A percentile compares a stretch with the other conserved stretches of the same genome.
Conservation (phyloP, 192 early-diverging fungal genomes). For the Podila horticola region DNA sequence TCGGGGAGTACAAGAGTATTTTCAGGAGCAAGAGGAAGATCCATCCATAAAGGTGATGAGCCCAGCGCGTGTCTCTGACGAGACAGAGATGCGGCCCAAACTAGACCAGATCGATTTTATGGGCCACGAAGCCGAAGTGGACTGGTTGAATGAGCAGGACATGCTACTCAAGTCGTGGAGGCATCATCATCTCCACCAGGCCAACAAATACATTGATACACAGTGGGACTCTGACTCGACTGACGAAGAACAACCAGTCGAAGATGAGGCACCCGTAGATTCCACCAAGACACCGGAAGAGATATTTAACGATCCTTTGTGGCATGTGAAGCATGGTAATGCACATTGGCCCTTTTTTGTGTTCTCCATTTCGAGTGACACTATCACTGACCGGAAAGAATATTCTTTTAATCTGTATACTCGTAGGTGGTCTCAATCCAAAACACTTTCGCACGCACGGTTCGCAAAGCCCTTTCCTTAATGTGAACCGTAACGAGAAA, state of each 20-base stretch:
- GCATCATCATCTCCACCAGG: background rate
- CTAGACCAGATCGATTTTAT: slow-evolving; percentile 33
- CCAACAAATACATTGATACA: background rate
- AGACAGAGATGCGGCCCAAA: background rate
- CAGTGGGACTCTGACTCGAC: background rate
- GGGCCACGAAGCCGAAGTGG: slow-evolving; percentile 26
- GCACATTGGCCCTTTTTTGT: background rate
- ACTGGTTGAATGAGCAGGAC: slow-evolving; percentile 37
- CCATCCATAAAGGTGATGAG: background rate
- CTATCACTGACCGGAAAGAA: background rate
- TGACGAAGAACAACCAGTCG: background rate
- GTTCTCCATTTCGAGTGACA: background rate
- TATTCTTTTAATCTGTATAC: background rate
- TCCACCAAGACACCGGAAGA: background rate
- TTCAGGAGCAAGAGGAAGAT: background rate
- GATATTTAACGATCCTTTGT: slow-evolving; percentile 3
- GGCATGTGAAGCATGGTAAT: slow-evolving; percentile 29
- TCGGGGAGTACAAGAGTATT: background rate
- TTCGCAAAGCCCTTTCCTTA: background rate
- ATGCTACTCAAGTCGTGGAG: background rate
- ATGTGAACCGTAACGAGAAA: background rate
- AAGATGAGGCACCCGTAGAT: background rate
- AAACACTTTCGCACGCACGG: background rate
- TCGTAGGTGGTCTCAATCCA: slow-evolving; percentile 33
- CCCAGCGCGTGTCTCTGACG: background rate